Percentiles rank a stretch among this genome's conserved stretches.
Conservation (phyloP, 2,329 filamentous ascomycete genomes). For the Dactylonectria estremocensis region DNA sequence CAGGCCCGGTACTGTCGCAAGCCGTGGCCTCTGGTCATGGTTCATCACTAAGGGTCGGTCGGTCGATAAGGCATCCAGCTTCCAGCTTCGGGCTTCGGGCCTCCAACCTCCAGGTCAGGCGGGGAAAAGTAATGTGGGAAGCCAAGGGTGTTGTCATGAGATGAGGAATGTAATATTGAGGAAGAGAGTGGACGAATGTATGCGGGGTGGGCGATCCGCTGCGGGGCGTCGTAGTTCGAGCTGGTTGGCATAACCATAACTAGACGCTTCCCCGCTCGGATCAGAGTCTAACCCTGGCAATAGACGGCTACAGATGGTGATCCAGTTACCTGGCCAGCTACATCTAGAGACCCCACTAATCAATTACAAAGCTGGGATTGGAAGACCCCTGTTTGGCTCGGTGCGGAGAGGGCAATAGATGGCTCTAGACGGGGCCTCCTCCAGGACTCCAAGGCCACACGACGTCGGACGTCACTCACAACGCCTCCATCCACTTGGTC, state of each 20-base stretch:
- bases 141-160: background rate
- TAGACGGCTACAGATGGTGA: slow-evolving; percentile 32
- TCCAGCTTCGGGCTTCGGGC: background rate
- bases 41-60: background rate
- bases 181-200: background rate
- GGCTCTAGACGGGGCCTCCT: slow-evolving; percentile 16
- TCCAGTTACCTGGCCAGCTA: background rate
- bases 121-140: slow-evolving; percentile 14
- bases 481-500: background rate
- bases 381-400: background rate
- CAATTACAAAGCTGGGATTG: background rate
- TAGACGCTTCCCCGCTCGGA: slow-evolving; percentile 19
- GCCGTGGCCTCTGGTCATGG: slow-evolving; percentile 31
- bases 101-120: slow-evolving; percentile 1
- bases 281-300: slow-evolving; percentile 13
- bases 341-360: background rate
- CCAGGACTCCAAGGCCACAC: background rate
- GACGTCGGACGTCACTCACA: background rate
- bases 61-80: background rate
- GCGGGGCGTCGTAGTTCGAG: background rate
- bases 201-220: background rate
- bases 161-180: background rate
- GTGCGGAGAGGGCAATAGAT: slow-evolving; percentile 8
- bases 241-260: slow-evolving; percentile 3
- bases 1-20: slow-evolving; percentile 30